These are phyloP conservation scores for Cyphellophora europaea DNA, from an alignment of 2,329 filamentous ascomycete species.

Conservation along the genomic window DNA sequence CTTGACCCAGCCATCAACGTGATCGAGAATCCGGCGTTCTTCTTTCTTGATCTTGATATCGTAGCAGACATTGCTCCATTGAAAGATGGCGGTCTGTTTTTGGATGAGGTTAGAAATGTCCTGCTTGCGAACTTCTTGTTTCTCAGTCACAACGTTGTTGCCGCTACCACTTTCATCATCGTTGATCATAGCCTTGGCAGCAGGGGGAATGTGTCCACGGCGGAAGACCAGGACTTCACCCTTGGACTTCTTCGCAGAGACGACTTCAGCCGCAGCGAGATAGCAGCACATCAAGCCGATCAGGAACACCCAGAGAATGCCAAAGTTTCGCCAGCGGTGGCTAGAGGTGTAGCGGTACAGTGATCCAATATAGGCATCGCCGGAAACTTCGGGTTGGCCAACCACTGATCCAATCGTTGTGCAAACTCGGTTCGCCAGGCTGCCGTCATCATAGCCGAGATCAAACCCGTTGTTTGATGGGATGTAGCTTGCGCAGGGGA, in stretches of 20 bases:
- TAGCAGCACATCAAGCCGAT: constrained; percentile 43
- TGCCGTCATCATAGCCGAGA: constrained; percentile 47
- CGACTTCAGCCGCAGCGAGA: constrained; percentile 19
- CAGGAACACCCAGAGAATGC: constrained; percentile 57
- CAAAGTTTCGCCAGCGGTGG: constrained; percentile 60
- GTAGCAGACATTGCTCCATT: constrained; percentile 78
- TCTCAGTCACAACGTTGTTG: constrained; percentile 20
- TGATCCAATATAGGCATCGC: constrained; percentile 48
- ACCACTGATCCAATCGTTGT: constrained; percentile 48
- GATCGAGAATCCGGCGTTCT: constrained; percentile 64
- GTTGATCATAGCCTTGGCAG: constrained; percentile 6
- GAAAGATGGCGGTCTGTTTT: constrained; percentile 67
- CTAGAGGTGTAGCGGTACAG: constrained; percentile 49
- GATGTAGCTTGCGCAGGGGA: constrained; percentile 44
- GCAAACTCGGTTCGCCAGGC: constrained; percentile 56
- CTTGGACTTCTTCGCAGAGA: constrained; percentile 27
- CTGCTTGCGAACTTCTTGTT: constrained; percentile 5
- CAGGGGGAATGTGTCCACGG: constrained; percentile 16
- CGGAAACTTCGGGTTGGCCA: constrained; percentile 44
- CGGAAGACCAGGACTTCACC: constrained; percentile 26
- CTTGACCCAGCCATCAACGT: constrained; percentile 90
- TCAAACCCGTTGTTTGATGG: constrained; percentile 25
- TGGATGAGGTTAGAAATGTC: constrained; percentile 37
- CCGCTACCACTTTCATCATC: constrained; percentile 21
- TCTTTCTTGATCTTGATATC: constrained; percentile 73